A percentile compares a stretch with the other conserved stretches of the same genome.
Evolutionary conservation across 345 rosid species (phyloP).

Genomic region (Brassica incana): DNA sequence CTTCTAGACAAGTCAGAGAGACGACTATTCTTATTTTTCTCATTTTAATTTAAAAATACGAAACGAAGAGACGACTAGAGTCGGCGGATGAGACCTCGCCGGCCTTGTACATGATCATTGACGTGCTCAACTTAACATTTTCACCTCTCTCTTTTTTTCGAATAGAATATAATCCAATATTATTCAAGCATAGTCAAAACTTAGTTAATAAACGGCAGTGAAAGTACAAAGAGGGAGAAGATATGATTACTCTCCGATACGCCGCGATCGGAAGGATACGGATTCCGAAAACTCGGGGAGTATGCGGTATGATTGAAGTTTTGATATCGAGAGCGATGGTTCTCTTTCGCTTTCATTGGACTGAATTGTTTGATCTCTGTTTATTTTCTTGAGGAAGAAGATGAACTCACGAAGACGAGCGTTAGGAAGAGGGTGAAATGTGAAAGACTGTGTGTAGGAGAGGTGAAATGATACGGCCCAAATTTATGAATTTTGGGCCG

Average conservation of each 20-base stretch:
- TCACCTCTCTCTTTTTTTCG: not conserved
- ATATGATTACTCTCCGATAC: not conserved
- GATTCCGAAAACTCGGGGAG: not conserved
- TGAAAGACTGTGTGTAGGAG: not conserved
- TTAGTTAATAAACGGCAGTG: not conserved
- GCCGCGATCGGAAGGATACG: not conserved
- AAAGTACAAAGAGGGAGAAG: not conserved
- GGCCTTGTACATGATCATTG: constrained; percentile 3
- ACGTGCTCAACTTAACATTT: constrained; percentile 6
- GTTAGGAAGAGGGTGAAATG: not conserved
- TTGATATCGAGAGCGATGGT: not conserved
- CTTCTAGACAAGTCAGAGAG: constrained; percentile 36
- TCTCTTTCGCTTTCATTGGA: not conserved
- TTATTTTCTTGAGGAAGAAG: constrained; percentile 6
- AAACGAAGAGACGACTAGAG: constrained; percentile 20
- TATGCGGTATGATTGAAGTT: not conserved
- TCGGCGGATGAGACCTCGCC: constrained; percentile 13
- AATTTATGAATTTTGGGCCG: not conserved
- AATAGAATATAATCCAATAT: not conserved
- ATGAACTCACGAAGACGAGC: constrained; percentile 4
- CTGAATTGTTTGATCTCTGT: not conserved
- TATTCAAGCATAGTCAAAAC: not conserved
- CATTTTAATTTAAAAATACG: not conserved
- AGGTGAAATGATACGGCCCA: not conserved
- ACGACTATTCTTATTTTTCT: constrained; percentile 27